Evolutionary conservation across 331 rosid species (phyloP).

Genomic region (Stylosanthes scabra): DNA sequence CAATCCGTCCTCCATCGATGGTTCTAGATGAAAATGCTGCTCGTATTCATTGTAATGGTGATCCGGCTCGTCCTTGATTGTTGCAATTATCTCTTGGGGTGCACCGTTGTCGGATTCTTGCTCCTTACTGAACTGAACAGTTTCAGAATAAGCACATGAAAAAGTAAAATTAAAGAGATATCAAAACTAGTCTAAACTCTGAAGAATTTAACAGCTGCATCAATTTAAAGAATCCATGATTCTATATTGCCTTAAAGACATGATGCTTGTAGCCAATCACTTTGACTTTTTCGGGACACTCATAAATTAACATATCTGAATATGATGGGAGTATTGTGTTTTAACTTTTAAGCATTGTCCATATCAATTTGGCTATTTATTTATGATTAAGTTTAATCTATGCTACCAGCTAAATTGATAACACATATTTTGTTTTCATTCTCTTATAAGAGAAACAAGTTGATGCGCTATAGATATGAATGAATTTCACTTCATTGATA

Average conservation of each 20-base stretch:
- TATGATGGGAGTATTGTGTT: no score
- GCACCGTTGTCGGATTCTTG: constrained; percentile 45
- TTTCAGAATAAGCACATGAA: constrained; percentile 42
- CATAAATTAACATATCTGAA: no score
- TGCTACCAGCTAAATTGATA: neutral
- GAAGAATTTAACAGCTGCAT: constrained; percentile 25
- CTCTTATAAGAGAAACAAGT: constrained; percentile 27
- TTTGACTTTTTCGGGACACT: no score
- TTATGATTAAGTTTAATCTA: neutral
- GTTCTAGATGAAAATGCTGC: constrained; percentile 27
- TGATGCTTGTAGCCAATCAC: no score
- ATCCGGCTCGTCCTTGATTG: constrained; percentile 32
- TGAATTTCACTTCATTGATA: constrained; percentile 45
- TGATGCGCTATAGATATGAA: constrained; percentile 32
- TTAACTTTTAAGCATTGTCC: neutral
- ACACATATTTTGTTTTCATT: neutral
- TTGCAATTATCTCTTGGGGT: constrained; percentile 45
- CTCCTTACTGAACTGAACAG: constrained; percentile 52
- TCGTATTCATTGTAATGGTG: constrained; percentile 31
- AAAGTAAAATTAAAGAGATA: constrained; percentile 33
- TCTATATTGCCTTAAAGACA: no score
- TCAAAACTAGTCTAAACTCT: constrained; percentile 26
- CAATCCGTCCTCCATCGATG: constrained; percentile 37
- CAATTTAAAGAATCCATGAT: constrained; percentile 26
- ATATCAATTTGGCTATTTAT: constrained; percentile 14